phyloP scores from a whole-genome alignment of 805 yeast genomes.

The Ascoidea tarda region DNA sequence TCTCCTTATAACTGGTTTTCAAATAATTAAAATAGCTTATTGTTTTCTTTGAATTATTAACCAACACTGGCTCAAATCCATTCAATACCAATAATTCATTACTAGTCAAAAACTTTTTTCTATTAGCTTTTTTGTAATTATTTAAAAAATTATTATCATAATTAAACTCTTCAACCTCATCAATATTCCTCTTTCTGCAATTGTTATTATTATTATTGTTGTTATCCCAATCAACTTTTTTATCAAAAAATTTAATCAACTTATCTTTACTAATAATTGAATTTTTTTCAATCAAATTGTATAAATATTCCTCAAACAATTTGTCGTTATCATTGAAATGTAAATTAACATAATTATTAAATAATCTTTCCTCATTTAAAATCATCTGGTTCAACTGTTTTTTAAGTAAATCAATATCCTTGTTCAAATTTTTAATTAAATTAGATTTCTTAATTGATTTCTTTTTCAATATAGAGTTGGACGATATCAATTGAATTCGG shows the following conservation, averaged over 20 bases:
- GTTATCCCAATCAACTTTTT: background rate
- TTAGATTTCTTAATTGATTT: slow-evolving; percentile 8
- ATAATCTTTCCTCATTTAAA: slow-evolving; percentile 4
- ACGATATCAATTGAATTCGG: slow-evolving; percentile 8
- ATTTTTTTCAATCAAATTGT: background rate
- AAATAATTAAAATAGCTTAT: too few relatives aligned
- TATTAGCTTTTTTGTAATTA: background rate
- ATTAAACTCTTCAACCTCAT: too few relatives aligned
- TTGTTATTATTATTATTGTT: too few relatives aligned
- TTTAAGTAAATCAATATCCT: slow-evolving; percentile 6
- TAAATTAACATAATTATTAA: background rate
- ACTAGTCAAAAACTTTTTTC: background rate
- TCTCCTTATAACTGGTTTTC: too few relatives aligned
- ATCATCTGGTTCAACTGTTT: slow-evolving; percentile 6
- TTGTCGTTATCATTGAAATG: background rate
- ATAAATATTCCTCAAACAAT: background rate
- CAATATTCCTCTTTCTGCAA: background rate
- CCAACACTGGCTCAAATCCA: background rate
- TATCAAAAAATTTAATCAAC: too few relatives aligned
- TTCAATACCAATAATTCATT: background rate
- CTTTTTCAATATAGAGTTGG: slow-evolving; percentile 9
- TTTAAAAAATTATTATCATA: too few relatives aligned
- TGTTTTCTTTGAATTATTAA: too few relatives aligned
- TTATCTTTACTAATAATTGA: background rate
- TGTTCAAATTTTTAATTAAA: slow-evolving; percentile 6